Conservation (phyloP, 441 rosid genomes). For the Eutrema salsugineum region DNA sequence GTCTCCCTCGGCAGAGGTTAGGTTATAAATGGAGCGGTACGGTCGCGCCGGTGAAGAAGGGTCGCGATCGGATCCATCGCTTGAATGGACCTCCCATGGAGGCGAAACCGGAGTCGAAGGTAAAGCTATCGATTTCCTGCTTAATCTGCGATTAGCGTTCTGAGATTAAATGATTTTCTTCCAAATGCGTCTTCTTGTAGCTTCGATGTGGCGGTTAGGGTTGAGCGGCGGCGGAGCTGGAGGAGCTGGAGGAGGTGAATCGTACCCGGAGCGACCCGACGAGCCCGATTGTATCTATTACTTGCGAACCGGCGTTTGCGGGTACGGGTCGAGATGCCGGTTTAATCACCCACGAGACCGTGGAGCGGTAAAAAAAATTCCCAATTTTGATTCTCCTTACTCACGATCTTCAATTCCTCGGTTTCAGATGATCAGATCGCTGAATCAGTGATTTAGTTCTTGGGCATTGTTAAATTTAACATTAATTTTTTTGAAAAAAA, state of each 20-base stretch:
- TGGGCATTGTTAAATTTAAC: not conserved
- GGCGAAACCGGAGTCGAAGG: constrained; percentile 72
- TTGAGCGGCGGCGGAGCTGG: constrained; percentile 27
- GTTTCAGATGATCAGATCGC: constrained; percentile 16
- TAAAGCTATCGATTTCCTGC: constrained; percentile 16
- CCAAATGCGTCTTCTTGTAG: constrained; percentile 43
- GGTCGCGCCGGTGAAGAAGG: constrained; percentile 53
- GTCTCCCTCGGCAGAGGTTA: constrained; percentile 1
- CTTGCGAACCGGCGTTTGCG: constrained; percentile 77
- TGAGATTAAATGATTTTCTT: constrained; percentile 11
- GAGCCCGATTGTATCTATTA: constrained; percentile 80
- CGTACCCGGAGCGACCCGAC: constrained; percentile 75
- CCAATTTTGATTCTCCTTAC: constrained; percentile 1
- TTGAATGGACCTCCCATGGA: constrained; percentile 64
- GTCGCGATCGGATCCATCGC: constrained; percentile 69
- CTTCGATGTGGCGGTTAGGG: constrained; percentile 61
- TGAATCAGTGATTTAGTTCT: not conserved
- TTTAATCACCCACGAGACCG: constrained; percentile 94
- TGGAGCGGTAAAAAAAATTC: constrained; percentile 44
- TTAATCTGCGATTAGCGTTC: constrained; percentile 23
- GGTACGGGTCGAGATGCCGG: constrained; percentile 86
- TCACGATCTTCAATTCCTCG: not conserved
- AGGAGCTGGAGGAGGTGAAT: constrained; percentile 40
- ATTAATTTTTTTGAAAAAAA: too few species aligned
- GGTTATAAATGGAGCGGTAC: constrained; percentile 68